Conservation (phyloP, 306 rosid species). For the Quercus variabilis region DNA sequence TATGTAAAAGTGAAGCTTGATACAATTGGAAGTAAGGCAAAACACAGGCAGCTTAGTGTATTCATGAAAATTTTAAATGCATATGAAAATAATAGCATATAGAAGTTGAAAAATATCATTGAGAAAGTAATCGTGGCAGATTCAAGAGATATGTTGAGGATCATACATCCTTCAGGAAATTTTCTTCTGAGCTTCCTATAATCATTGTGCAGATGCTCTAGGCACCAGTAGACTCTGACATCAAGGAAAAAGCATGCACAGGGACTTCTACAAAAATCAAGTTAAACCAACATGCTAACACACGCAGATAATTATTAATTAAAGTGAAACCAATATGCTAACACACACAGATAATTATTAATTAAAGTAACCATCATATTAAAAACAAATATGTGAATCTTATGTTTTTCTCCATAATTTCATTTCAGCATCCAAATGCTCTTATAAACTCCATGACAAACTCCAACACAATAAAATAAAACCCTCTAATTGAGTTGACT, state of each 20-base stretch:
- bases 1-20: conserved; percentile 72
- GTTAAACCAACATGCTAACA: too few relatives aligned
- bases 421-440: not conserved
- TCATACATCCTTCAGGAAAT: conserved; percentile 73
- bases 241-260: conserved; percentile 21
- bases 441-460: too few relatives aligned
- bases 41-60: not conserved
- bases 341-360: too few relatives aligned
- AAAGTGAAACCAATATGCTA: too few relatives aligned
- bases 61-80: not conserved
- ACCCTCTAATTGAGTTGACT: too few relatives aligned
- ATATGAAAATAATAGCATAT: not conserved
- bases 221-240: conserved; percentile 70
- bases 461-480: not conserved
- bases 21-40: conserved; percentile 8
- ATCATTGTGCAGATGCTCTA: conserved; percentile 88
- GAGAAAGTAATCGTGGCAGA: not conserved
- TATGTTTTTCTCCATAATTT: not conserved
- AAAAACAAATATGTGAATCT: not conserved
- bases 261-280: not conserved
- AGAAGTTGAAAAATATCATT: not conserved
- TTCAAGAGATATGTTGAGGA: not conserved
- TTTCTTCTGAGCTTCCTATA: conserved; percentile 73
- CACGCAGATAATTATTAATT: not conserved
- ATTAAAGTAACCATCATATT: not conserved